These are phyloP conservation scores for Waltiozyma sp. DNA, from an alignment of 1,139 yeast species.

Conservation along the genomic window DNA sequence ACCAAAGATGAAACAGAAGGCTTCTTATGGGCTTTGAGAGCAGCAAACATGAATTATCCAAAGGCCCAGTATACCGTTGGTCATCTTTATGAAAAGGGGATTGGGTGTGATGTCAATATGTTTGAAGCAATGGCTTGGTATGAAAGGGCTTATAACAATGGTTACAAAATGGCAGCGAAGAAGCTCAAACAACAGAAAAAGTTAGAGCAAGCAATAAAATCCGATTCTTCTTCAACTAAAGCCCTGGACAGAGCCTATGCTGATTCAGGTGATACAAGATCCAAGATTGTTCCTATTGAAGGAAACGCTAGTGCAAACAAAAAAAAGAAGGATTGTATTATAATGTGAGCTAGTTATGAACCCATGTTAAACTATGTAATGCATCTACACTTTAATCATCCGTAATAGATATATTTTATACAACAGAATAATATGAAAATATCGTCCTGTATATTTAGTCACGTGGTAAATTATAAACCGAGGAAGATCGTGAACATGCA, in stretches of 20 bases:
- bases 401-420: too few species aligned
- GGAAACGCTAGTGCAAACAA: constrained; percentile 2
- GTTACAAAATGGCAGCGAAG: constrained; percentile 50
- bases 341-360: constrained; percentile 10
- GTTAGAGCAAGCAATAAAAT: background rate
- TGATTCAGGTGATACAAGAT: background rate
- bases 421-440: too few species aligned
- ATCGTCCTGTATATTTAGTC: too few species aligned
- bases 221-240: background rate
- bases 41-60: constrained; percentile 63
- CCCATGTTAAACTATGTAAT: too few species aligned
- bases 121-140: constrained; percentile 66
- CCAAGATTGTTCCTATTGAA: background rate
- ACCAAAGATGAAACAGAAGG: constrained; percentile 78
- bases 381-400: too few species aligned
- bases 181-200: constrained; percentile 4
- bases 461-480: too few species aligned
- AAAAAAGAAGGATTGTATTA: constrained; percentile 15
- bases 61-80: constrained; percentile 87
- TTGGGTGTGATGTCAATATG: constrained; percentile 61
- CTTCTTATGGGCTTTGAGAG: constrained; percentile 86
- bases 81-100: constrained; percentile 76
- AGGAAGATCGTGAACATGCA: too few species aligned
- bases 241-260: background rate
- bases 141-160: constrained; percentile 58